Base-by-base conservation (phyloP, 2,329 filamentous ascomycete genomes). In the Lecanicillium sp. region DNA sequence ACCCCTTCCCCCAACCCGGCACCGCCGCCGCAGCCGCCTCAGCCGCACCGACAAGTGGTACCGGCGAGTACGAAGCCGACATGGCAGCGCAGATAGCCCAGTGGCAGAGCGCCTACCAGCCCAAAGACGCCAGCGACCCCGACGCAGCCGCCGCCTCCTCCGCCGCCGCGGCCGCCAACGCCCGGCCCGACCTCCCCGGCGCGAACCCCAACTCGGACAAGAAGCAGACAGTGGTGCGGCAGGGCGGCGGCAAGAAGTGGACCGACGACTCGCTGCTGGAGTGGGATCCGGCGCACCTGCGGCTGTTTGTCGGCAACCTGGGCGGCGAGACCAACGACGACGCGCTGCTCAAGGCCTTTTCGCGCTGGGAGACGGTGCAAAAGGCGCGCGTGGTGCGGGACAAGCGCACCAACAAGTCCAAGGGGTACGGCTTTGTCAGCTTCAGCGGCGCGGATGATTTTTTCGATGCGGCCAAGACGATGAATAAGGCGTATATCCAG, bases 401-500 rank as follows among this genome's bases (percentile, higher is more conserved):
- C 66, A 97, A 96, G 70, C 81, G 88, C 43, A 95, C 90, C 1
- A 92, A 85, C 40, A 98, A 98, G 66, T 94, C 86, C 55, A 94
- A 92, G 59, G 92, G 90, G 0, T 98, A 87, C 57, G 92, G 92
- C 3, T 98, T 98, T 56, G 89, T 98, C 40, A 92, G 87, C 61
- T 97, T 98, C 65, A 84, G 81, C 52, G 86, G 96, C 56, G 86
- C 88, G 20, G 92, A 98, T 59, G 89, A 96, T 55, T 97, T 94
- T 60, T 97, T 98, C 70, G 79, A 87, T 53, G 90, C 92, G 2
- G 90, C 88, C 53, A 88, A 92, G 65, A 90, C 97, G 66, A 97
- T 97, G 92, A 86, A 96, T 55, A 89, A 89, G 51, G 97, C 98
- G 66, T 98, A 98, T 64, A 97, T 98, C 57, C 90, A 94, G 53